phyloP scores from a whole-genome alignment of 106 monocot genomes.

The Phalaenopsis aphrodite region DNA sequence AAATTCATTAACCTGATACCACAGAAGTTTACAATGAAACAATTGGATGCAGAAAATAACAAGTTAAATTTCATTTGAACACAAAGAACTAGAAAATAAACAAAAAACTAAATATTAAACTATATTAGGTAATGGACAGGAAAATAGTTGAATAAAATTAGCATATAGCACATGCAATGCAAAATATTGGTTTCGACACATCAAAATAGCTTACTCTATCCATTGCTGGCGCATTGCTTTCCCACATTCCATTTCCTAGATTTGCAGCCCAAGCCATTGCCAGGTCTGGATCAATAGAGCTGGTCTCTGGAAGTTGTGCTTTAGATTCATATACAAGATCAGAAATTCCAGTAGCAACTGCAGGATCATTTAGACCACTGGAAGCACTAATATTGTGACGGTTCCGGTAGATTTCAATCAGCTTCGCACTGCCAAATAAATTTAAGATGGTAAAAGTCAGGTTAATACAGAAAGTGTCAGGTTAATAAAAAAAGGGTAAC shows the following conservation, averaged over 20 bases:
- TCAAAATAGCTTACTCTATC: constrained; percentile 47
- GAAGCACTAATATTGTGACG: constrained; percentile 92
- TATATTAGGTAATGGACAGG: not conserved
- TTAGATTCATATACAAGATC: constrained; percentile 86
- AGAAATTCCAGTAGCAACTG: constrained; percentile 96
- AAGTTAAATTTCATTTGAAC: not conserved
- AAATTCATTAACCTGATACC: constrained; percentile 86
- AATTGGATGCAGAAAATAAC: not conserved
- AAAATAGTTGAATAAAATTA: too few species aligned
- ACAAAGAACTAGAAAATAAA: constrained; percentile 2
- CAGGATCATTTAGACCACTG: constrained; percentile 78
- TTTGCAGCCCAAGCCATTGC: constrained; percentile 96
- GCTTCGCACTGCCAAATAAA: constrained; percentile 53
- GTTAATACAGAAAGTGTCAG: not conserved
- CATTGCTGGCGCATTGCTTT: constrained; percentile 75
- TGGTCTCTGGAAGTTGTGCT: constrained; percentile 37
- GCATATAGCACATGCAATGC: not conserved
- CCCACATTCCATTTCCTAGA: constrained; percentile 73
- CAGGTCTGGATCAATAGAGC: constrained; percentile 78
- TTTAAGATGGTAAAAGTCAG: constrained; percentile 3
- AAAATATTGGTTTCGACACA: not conserved
- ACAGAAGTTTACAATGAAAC: not conserved
- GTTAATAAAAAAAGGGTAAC: not conserved
- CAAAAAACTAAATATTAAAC: not conserved
- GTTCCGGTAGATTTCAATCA: constrained; percentile 91